Conservation (phyloP, 2,329 filamentous ascomycete genomes). For the Colletotrichum incanum region DNA sequence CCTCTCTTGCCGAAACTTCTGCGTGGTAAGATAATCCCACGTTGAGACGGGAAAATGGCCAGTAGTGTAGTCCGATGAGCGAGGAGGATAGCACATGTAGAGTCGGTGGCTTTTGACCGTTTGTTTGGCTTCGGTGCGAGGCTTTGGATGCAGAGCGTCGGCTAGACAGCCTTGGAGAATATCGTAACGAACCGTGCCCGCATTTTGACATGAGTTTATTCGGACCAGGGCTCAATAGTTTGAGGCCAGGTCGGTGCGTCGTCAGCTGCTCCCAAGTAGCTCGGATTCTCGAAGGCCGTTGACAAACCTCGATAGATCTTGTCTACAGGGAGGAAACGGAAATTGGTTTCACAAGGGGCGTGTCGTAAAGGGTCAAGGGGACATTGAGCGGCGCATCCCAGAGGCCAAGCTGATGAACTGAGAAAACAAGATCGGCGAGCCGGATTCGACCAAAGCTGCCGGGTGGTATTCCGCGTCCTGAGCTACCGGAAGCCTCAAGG, state of each 20-base stretch:
- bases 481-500: slow-evolving; percentile 20
- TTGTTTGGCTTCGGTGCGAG: background rate
- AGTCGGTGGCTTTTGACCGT: background rate
- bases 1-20: background rate
- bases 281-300: background rate
- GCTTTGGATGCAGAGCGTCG: background rate
- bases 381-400: background rate
- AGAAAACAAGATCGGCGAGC: slow-evolving; percentile 8
- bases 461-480: slow-evolving; percentile 4
- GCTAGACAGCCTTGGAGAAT: background rate
- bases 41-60: background rate
- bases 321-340: background rate
- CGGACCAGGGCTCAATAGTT: slow-evolving; percentile 1
- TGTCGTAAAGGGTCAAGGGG: background rate
- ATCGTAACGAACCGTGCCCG: background rate
- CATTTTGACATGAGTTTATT: slow-evolving; percentile 12
- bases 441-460: slow-evolving; percentile 5
- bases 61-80: background rate
- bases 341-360: background rate
- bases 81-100: background rate
- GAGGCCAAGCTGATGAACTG: slow-evolving; percentile 2
- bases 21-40: background rate
- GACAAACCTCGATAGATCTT: background rate
- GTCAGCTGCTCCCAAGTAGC: background rate
- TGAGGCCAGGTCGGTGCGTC: background rate